A percentile compares a stretch with the other conserved stretches of the same genome.
phyloP scores from a whole-genome alignment of 2,329 filamentous ascomycete species.

The Hyphodiscus sp. region DNA sequence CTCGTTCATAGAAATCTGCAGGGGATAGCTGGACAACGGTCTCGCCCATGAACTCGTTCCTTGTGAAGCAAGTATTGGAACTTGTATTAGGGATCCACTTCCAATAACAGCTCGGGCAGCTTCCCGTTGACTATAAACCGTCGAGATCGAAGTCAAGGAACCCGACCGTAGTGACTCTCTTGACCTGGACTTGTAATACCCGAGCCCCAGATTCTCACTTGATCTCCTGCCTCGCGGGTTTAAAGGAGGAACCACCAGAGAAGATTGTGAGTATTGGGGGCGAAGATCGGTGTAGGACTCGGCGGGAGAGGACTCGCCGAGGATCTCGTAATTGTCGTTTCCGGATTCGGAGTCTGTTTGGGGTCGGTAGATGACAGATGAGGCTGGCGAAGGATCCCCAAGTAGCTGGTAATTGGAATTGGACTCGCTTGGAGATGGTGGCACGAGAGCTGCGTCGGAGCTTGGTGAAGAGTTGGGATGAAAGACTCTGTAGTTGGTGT shows the following conservation, averaged over 20 bases:
- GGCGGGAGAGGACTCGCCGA: constrained; percentile 38
- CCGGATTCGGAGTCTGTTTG: constrained; percentile 18
- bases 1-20: constrained; percentile 38
- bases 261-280: constrained; percentile 52
- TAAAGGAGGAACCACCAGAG: constrained; percentile 50
- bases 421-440: constrained; percentile 19
- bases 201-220: constrained; percentile 42
- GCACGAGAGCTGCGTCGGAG: constrained; percentile 17
- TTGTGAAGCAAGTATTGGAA: constrained; percentile 18
- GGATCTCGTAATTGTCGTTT: constrained; percentile 47
- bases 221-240: constrained; percentile 41
- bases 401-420: constrained; percentile 51
- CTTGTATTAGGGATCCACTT: constrained; percentile 24
- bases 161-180: constrained; percentile 46
- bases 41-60: constrained; percentile 31
- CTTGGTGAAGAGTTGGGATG: constrained; percentile 12
- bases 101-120: constrained; percentile 23
- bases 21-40: constrained; percentile 24
- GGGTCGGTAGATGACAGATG: constrained; percentile 29
- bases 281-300: constrained; percentile 30
- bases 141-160: constrained; percentile 51
- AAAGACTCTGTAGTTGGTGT: constrained; percentile 31
- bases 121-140: constrained; percentile 36
- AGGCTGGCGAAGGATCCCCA: constrained; percentile 41
- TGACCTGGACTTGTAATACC: constrained; percentile 44